Conservation (phyloP, 108 stramenopile species). For the Fragilaria radians region DNA sequence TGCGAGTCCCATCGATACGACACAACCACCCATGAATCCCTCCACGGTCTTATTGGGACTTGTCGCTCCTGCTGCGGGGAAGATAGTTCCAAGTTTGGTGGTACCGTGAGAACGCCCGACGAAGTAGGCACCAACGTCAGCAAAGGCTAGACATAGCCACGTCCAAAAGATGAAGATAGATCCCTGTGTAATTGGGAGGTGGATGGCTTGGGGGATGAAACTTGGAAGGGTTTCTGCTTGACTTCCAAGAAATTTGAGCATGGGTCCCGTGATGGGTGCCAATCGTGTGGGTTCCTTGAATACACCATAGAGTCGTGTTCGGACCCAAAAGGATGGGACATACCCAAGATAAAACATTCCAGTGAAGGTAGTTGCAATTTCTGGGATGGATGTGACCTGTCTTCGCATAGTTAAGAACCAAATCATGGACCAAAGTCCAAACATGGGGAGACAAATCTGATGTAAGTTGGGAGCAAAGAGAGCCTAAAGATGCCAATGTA, state of each 20-base stretch:
- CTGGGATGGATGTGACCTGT: conserved; percentile 68
- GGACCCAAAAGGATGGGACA: conserved; percentile 92
- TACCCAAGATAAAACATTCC: conserved; percentile 97
- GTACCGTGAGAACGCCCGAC: conserved; percentile 77
- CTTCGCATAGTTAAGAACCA: conserved; percentile 87
- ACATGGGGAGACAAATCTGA: conserved; percentile 71
- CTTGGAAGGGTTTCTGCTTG: conserved; percentile 39
- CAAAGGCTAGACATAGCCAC: conserved; percentile 89
- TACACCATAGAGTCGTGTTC: conserved; percentile 59
- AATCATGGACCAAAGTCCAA: conserved; percentile 77
- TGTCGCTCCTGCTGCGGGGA: conserved; percentile 85
- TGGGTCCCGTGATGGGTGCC: conserved; percentile 40
- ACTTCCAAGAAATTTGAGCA: conserved; percentile 41
- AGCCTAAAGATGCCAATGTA: conserved; percentile 42
- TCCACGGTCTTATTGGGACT: conserved; percentile 97
- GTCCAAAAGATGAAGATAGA: conserved; percentile 93
- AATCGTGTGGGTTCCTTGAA: conserved; percentile 54
- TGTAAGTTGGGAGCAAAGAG: conserved; percentile 73
- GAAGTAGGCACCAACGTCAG: conserved; percentile 93
- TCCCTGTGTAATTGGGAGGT: conserved; percentile 78
- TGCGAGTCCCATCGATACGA: conserved; percentile 46
- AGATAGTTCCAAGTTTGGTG: conserved; percentile 69
- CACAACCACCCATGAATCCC: conserved; percentile 89
- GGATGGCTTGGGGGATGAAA: conserved; percentile 53
- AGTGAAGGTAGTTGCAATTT: conserved; percentile 94